These are phyloP conservation scores for Cinnamomum micranthum DNA, from an alignment of 164 flowering plant species.

Conservation along the genomic window DNA sequence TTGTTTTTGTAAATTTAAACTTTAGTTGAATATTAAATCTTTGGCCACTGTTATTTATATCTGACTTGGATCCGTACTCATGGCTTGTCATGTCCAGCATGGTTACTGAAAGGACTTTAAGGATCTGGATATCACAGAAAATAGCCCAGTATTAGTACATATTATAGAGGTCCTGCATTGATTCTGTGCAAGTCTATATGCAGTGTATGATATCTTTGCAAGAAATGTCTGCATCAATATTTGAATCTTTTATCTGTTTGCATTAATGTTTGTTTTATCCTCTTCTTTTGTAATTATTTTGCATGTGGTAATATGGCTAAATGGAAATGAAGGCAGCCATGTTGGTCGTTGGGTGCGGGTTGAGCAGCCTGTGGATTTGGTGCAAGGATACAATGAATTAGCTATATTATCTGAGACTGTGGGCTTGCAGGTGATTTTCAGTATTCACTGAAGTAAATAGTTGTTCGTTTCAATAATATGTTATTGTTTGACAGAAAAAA, in stretches of 20 bases:
- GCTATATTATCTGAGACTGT: slow-evolving; percentile 63
- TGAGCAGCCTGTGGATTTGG: slow-evolving; percentile 53
- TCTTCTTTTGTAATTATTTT: not conserved
- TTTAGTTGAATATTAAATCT: too few species aligned
- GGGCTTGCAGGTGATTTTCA: slow-evolving; percentile 72
- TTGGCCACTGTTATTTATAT: too few species aligned
- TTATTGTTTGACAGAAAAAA: not conserved
- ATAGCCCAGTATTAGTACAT: too few species aligned
- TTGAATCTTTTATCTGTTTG: not conserved
- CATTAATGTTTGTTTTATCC: too few species aligned
- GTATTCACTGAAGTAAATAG: not conserved
- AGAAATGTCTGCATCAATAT: not conserved
- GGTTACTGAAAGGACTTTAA: too few species aligned
- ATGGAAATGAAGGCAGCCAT: slow-evolving; percentile 55
- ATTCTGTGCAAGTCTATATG: not conserved
- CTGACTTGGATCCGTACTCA: too few species aligned
- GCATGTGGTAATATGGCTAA: slow-evolving; percentile 8
- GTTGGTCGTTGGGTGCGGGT: slow-evolving; percentile 66
- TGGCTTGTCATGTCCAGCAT: too few species aligned
- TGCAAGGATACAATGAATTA: slow-evolving; percentile 70
- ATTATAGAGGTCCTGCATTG: too few species aligned
- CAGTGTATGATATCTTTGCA: not conserved
- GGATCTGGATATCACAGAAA: too few species aligned
- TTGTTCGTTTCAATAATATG: not conserved
- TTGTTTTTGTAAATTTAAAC: too few species aligned